Percentiles rank a stretch among this genome's conserved stretches.
Evolutionary conservation across 2,329 filamentous ascomycete genomes (phyloP).

Genomic region (Aspergillus sp.): DNA sequence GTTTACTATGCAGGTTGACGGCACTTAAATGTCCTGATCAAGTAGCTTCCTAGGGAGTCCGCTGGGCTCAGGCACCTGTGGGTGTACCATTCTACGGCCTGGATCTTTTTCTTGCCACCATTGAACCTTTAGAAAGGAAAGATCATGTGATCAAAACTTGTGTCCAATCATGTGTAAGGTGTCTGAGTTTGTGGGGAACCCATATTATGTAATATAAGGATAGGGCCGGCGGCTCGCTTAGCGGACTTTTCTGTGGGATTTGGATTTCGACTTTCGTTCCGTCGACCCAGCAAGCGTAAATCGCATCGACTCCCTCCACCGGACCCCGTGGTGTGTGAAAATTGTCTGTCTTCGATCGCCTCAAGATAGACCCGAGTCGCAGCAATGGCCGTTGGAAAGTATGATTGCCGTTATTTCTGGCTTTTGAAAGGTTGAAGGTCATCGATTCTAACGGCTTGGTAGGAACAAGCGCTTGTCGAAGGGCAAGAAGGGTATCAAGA

Average conservation of each 20-base stretch:
- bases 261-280: constrained; percentile 35
- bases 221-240: constrained; percentile 45
- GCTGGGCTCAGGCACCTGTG: too few species aligned
- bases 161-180: background rate
- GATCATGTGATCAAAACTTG: background rate
- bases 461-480: constrained; percentile 99
- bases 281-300: constrained; percentile 33
- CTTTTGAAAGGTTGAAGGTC: background rate
- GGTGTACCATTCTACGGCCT: too few species aligned
- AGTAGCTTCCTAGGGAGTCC: too few species aligned
- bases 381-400: constrained; percentile 84
- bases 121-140: background rate
- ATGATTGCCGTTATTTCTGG: constrained; percentile 37
- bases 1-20: too few species aligned
- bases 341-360: constrained; percentile 42
- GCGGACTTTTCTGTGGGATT: constrained; percentile 48
- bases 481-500: constrained; percentile 99
- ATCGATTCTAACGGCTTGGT: constrained; percentile 17
- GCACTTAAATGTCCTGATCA: too few species aligned
- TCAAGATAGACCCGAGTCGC: constrained; percentile 53
- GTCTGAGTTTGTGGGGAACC: constrained; percentile 11
- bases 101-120: background rate
- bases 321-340: constrained; percentile 41
- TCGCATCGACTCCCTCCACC: constrained; percentile 36
- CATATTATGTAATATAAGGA: constrained; percentile 30